Percentiles rank a stretch among this genome's conserved stretches.
Conservation (phyloP, 805 yeast genomes). For the Candida pini region DNA sequence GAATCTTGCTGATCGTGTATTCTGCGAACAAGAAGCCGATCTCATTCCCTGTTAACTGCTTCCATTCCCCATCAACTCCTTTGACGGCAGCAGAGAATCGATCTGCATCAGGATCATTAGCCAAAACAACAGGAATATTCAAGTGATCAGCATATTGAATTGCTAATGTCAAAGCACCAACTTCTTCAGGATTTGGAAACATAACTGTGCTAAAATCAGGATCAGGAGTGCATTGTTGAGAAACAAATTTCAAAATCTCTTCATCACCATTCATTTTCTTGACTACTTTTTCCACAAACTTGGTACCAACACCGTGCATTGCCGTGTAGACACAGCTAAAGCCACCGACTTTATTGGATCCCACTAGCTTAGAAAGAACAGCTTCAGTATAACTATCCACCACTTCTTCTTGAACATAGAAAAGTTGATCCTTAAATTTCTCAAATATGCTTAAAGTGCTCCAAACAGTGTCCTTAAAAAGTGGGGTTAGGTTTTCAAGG, state of each 20-base stretch:
- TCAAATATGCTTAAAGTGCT: constrained; percentile 26
- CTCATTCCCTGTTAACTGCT: constrained; percentile 86
- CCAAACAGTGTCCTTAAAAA: constrained; percentile 38
- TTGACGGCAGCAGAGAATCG: constrained; percentile 79
- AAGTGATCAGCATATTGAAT: constrained; percentile 50
- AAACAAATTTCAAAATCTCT: constrained; percentile 37
- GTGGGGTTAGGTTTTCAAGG: constrained; percentile 53
- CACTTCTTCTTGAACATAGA: constrained; percentile 37
- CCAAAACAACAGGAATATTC: constrained; percentile 54
- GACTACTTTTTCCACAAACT: constrained; percentile 43
- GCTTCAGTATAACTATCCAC: constrained; percentile 35
- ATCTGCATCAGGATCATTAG: constrained; percentile 97
- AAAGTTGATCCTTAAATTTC: constrained; percentile 22
- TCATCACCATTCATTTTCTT: constrained; percentile 31
- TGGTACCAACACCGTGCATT: constrained; percentile 90
- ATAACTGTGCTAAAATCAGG: constrained; percentile 80
- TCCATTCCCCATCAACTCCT: constrained; percentile 49
- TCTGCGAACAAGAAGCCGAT: constrained; percentile 81
- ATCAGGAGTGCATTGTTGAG: constrained; percentile 68
- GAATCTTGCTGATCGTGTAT: constrained; percentile 36
- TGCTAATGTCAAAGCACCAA: constrained; percentile 80
- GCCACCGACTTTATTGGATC: constrained; percentile 21
- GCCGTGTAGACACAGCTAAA: constrained; percentile 78
- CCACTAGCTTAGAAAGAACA: constrained; percentile 30
- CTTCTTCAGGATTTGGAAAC: constrained; percentile 96